Evolutionary conservation across 108 stramenopile species (phyloP).

Genomic region (Fistulifera pelliculosa): DNA sequence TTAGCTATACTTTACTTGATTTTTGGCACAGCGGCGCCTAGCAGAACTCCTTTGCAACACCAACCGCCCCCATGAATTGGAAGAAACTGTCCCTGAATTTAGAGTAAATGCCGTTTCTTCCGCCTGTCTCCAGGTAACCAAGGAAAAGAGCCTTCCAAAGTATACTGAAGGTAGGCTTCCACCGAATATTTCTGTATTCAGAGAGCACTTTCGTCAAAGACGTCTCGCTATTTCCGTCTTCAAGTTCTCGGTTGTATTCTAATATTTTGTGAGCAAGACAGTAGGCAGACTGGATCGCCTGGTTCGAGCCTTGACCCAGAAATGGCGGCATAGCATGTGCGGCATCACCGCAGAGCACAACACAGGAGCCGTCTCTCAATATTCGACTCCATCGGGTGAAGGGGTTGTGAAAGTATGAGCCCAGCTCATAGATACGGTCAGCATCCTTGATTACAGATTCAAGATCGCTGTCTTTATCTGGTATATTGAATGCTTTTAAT

Average conservation of each 20-base stretch:
- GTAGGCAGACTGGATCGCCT: conserved; percentile 88
- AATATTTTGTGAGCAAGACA: conserved; percentile 46
- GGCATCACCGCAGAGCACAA: conserved; percentile 79
- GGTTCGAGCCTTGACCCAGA: conserved; percentile 95
- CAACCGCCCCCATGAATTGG: conserved; percentile 39
- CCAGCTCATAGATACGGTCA: conserved; percentile 63
- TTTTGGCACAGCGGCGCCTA: conserved; percentile 63
- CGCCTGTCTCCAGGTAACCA: conserved; percentile 73
- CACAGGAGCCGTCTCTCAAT: conserved; percentile 12
- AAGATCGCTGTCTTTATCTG: conserved; percentile 21
- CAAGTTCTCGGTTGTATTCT: conserved; percentile 28
- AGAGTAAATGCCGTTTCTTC: conserved; percentile 31
- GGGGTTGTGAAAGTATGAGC: conserved; percentile 82
- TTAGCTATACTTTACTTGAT: no score
- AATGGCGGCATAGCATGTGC: conserved; percentile 96
- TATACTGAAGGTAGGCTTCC: conserved; percentile 69
- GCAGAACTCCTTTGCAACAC: conserved; percentile 53
- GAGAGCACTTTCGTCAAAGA: conserved; percentile 34
- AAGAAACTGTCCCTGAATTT: conserved; percentile 75
- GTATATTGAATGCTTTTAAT: conserved; percentile 23
- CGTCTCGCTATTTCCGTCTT: not conserved
- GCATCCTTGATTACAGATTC: conserved; percentile 31
- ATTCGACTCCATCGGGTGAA: conserved; percentile 65
- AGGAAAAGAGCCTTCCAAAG: conserved; percentile 58
- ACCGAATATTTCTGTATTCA: conserved; percentile 55